A percentile compares a stretch with the other conserved stretches of the same genome.
phyloP scores from a whole-genome alignment of 139 green algal genomes.

The Zygnema cylindricum region DNA sequence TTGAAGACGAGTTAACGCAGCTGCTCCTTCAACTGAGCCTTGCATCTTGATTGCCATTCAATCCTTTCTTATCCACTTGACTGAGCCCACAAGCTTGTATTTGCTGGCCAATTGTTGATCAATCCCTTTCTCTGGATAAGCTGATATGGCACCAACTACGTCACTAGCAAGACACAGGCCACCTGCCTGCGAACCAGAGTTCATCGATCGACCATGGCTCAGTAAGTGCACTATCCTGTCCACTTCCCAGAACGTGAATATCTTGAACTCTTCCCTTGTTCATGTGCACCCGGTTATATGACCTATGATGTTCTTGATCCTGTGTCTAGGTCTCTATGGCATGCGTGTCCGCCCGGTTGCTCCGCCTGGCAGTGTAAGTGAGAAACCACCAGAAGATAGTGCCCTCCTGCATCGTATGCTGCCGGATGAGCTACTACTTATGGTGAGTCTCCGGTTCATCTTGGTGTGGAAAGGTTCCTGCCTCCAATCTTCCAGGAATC shows the following conservation, averaged over 20 bases:
- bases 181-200: neutral
- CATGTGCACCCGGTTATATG: neutral
- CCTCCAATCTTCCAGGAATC: neutral
- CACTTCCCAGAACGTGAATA: neutral
- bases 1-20: neutral
- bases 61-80: no score
- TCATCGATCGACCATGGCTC: neutral
- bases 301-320: no score
- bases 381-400: neutral
- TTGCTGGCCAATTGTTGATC: no score
- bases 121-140: no score
- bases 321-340: conserved; percentile 30
- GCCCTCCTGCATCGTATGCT: conserved; percentile 35
- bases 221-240: neutral
- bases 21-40: neutral
- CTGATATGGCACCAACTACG: neutral
- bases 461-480: no score
- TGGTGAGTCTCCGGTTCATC: conserved; percentile 2
- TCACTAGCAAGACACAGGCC: neutral
- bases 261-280: neutral
- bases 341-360: conserved; percentile 22
- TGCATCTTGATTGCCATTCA: neutral
- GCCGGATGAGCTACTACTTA: conserved; percentile 38
- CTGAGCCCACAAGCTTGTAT: no score
- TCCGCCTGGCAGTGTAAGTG: conserved; percentile 10